These are phyloP conservation scores for Croton laevigatus DNA, from an alignment of 441 rosid genomes.

Conservation along the genomic window DNA sequence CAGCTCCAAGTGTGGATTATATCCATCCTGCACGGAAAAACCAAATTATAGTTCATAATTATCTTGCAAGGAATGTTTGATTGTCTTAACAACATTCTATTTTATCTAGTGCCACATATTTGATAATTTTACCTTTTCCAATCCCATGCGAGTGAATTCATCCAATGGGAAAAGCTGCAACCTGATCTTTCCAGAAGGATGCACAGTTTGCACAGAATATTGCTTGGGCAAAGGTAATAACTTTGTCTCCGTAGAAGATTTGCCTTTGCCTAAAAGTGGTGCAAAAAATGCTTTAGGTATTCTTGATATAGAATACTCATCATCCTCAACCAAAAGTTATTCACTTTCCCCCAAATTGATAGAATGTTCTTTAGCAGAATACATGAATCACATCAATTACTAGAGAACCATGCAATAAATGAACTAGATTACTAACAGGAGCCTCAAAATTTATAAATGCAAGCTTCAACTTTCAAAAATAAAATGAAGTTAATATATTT, in stretches of 20 bases:
- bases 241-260: constrained; percentile 17
- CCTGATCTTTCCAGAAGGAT: constrained; percentile 51
- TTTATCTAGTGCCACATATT: constrained; percentile 2
- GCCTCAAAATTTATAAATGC: background rate
- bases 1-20: constrained; percentile 88
- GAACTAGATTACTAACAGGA: background rate
- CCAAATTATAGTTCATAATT: background rate
- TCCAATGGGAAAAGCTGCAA: constrained; percentile 84
- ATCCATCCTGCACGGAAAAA: constrained; percentile 51
- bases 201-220: constrained; percentile 31
- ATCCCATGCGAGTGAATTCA: constrained; percentile 50
- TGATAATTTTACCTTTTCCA: constrained; percentile 59
- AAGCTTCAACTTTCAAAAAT: background rate
- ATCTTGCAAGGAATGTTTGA: background rate
- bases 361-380: constrained; percentile 3
- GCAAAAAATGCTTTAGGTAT: constrained; percentile 23
- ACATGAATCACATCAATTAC: background rate
- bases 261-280: constrained; percentile 11
- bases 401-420: background rate
- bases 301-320: constrained; percentile 25
- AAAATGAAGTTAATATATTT: background rate
- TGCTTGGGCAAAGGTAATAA: constrained; percentile 19
- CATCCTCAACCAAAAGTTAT: constrained; percentile 14
- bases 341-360: constrained; percentile 22
- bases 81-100: background rate